Evolutionary conservation across 1,139 yeast genomes (phyloP), one percentile per base, ranked within the genome.

Genomic region (Scheffersomyces cryptocercus): DNA sequence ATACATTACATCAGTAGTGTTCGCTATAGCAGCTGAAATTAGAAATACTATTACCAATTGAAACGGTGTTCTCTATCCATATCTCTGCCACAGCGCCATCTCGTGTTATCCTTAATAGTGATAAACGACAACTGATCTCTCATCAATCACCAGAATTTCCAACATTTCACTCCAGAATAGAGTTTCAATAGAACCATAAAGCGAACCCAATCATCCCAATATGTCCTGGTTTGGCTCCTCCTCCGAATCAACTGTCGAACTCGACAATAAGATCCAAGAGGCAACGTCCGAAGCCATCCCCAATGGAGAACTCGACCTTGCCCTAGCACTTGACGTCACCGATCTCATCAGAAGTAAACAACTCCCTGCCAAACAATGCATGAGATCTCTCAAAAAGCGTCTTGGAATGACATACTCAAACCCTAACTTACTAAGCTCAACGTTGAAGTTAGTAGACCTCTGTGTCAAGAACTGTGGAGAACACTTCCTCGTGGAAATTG

Each of bases 381-480:
- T 91, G 95, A 70, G 95, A 50, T 70, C 85, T 13, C 68, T 93
- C 49, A 90, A 89, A 70, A 85, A 84, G 52, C 75, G 97, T 39
- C 68, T 91, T 33, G 71, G 84, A 28, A 70, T 77, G 46, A 77
- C 81, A 14, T 77, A 81, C 52, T 59, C 67, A 29, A 85, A 85
- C 55, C 96, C 97, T 6, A 90, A 90, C 62, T 79, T 84, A 28
- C 87, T 88, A 55, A 73, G 82, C 32, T 79, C 93, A 8, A 76
- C 91, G 0, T 75, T 95, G 58, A 86, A 85, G 58, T 70, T 95
- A 51, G 73, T 84, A 20, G 98, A 93, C 56, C 78, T 89, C 38
- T 88, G 97, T 65, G 86, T 93, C 45, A 93, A 95, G 68, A 93
- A 95, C 62, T 91, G 97, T 39, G 99, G 99, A 6, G 74, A 75